phyloP scores from a whole-genome alignment of 345 rosid species.

The Aquilaria malaccensis region DNA sequence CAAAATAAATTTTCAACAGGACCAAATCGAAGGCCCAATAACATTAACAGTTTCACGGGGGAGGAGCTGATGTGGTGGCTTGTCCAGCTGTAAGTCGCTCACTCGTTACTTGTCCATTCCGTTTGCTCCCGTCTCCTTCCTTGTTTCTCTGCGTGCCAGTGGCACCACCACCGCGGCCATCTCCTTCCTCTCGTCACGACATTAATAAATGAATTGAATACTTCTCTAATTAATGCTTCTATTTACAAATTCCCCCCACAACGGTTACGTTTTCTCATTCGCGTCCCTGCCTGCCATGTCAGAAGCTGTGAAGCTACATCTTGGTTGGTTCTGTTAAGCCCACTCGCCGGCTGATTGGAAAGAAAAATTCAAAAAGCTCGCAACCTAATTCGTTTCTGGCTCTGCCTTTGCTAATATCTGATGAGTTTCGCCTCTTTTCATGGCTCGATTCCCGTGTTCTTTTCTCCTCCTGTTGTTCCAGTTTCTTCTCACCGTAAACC shows the following conservation, averaged over 20 bases:
- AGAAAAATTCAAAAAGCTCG: no score
- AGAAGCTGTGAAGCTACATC: no score
- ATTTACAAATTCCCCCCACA: background rate
- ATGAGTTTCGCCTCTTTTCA: slow-evolving; percentile 18
- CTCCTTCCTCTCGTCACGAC: background rate
- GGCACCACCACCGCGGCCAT: background rate
- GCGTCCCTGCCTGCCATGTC: no score
- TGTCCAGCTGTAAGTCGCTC: background rate
- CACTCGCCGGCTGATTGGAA: no score
- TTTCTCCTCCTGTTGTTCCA: slow-evolving; percentile 6
- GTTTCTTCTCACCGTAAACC: slow-evolving; percentile 4
- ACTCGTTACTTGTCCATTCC: background rate
- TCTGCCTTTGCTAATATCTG: background rate
- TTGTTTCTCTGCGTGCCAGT: background rate
- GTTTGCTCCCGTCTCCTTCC: background rate
- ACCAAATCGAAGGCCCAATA: background rate
- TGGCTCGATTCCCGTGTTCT: slow-evolving; percentile 14
- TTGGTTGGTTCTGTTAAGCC: no score
- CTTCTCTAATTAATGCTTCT: background rate
- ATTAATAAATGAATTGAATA: background rate
- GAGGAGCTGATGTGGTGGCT: background rate
- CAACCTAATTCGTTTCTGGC: background rate
- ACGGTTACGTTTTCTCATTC: no score
- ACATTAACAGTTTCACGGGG: background rate
- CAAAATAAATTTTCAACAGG: background rate